Evolutionary conservation across 495 filamentous ascomycete species (phyloP), one percentile per base, ranked within the genome.

Genomic region (Talaromyces thailandensis): DNA sequence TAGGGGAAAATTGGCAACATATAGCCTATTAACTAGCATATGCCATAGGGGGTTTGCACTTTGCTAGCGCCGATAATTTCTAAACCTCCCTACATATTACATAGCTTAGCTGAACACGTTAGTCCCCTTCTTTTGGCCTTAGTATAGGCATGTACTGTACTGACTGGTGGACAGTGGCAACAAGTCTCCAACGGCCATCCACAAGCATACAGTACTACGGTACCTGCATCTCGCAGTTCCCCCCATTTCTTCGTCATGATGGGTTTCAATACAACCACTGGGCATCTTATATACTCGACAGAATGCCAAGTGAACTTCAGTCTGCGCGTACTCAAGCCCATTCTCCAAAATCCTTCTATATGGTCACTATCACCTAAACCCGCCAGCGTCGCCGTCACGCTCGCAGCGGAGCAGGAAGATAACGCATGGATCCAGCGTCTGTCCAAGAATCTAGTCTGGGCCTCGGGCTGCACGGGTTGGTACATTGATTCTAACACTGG

Each of bases 181-280:
- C 72, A 60, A 67, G 73, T 62, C 65, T 81, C 43, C 59, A 74
- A 76, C 21, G 80, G 81, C 7, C 73, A 71, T 16, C 64, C 81
- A 0, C 77, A 79, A 62, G 77, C 79, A 14, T 85, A n/a, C n/a
- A n/a, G n/a, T n/a, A 86, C 64, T 78, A 76, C 59, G 79, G 79
- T 14, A 80, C 77, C 18, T 80, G 81, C 53, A 67, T 85, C 58
- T 78, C 80, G 56, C 73, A 70, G 3, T 86, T 84, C 65, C 81
- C 81, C 83, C 4, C 84, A 84, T 58, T 77, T 82, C 64, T 86
- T 86, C 71, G 74, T 82, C 23, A 71, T 85, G 11, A 76, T 81
- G 65, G 83, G 83, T 0, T 83, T 82, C 0, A 86, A 84, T 58
- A 82, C 80, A 1, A 75, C 71, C 2, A 83, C 79, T 12, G 83